phyloP scores from a whole-genome alignment of 257 asterid species.

The Knoxia roxburghii region DNA sequence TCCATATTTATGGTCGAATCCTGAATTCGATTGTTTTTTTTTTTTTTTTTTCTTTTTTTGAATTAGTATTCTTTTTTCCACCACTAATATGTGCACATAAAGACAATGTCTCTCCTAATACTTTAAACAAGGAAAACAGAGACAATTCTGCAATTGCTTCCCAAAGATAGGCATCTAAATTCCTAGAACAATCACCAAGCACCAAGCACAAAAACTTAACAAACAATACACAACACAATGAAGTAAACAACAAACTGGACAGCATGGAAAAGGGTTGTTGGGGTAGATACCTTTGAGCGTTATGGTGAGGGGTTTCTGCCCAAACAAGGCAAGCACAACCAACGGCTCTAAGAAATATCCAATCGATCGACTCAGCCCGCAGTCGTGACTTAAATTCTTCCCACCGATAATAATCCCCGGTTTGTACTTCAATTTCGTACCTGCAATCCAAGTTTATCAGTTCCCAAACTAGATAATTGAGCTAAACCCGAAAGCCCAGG shows the following conservation, averaged over 20 bases:
- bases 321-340: conserved; percentile 73
- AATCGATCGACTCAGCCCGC: conserved; percentile 63
- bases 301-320: conserved; percentile 68
- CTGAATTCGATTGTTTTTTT: neutral
- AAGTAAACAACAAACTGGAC: neutral
- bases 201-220: neutral
- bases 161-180: neutral
- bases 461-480: neutral
- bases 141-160: neutral
- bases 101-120: neutral
- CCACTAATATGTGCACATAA: neutral
- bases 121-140: neutral
- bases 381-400: conserved; percentile 59
- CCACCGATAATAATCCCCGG: conserved; percentile 95
- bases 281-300: conserved; percentile 52
- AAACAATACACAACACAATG: neutral
- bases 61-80: neutral
- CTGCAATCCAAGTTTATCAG: conserved; percentile 28
- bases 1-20: neutral
- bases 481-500: conserved; percentile 1
- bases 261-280: neutral
- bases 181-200: neutral
- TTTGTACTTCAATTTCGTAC: conserved; percentile 72
- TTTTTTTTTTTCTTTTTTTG: no score
- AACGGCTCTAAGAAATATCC: conserved; percentile 83